phyloP scores from a whole-genome alignment of 2,329 filamentous ascomycete species.

The Arachnomyces sp. region DNA sequence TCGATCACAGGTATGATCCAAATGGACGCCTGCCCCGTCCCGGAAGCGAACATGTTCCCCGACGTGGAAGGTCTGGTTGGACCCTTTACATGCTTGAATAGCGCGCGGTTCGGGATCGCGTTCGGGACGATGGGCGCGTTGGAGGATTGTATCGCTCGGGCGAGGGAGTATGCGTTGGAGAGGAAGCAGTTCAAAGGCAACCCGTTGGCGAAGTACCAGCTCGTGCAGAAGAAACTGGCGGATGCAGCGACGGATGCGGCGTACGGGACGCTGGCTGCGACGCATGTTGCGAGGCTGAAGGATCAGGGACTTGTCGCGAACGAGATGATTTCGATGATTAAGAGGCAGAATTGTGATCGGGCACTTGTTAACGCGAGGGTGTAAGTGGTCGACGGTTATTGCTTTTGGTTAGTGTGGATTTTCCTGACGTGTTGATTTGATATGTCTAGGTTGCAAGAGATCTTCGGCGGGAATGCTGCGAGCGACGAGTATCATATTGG shows the following conservation, averaged over 20 bases:
- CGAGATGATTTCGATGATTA: constrained; percentile 96
- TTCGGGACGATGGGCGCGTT: constrained; percentile 89
- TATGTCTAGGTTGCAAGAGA: constrained; percentile 63
- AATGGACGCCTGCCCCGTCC: constrained; percentile 80
- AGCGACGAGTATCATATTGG: constrained; percentile 96
- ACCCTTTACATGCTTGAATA: constrained; percentile 91
- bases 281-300: constrained; percentile 88
- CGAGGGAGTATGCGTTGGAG: constrained; percentile 81
- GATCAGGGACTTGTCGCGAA: constrained; percentile 79
- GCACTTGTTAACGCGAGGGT: constrained; percentile 70
- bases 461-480: constrained; percentile 96
- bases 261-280: constrained; percentile 79
- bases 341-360: constrained; percentile 92
- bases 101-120: constrained; percentile 84
- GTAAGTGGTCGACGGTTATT: constrained; percentile 29
- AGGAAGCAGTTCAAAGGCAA: constrained; percentile 95
- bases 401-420: neutral
- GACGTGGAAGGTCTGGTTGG: constrained; percentile 77
- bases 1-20: constrained; percentile 98
- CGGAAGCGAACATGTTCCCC: constrained; percentile 88
- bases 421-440: constrained; percentile 9
- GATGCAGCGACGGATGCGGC: constrained; percentile 87
- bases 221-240: constrained; percentile 94
- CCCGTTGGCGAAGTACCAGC: constrained; percentile 88
- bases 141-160: constrained; percentile 77